phyloP scores from a whole-genome alignment of 495 filamentous ascomycete species.

The Talaromyces liani region DNA sequence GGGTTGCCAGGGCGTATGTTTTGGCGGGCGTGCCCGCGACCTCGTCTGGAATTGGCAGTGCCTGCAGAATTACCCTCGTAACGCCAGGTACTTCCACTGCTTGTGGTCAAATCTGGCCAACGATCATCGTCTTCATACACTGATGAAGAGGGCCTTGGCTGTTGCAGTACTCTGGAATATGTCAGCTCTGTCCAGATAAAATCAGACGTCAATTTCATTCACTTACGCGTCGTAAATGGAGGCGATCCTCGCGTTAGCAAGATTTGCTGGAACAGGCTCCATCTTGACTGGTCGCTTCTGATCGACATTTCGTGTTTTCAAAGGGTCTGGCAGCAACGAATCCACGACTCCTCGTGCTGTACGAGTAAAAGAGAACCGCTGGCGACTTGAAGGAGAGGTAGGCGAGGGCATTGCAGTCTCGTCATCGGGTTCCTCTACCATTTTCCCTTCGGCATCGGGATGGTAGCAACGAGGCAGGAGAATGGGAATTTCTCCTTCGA shows the following conservation, averaged over 20 bases:
- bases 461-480: not conserved
- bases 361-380: constrained; percentile 1
- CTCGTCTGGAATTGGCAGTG: not conserved
- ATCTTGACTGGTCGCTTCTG: not conserved
- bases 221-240: constrained; percentile 4
- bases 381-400: not conserved
- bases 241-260: not conserved
- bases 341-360: constrained; percentile 4
- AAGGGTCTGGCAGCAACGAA: constrained; percentile 3
- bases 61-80: not conserved
- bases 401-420: not conserved
- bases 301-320: not conserved
- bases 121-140: constrained; percentile 2
- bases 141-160: not conserved
- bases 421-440: not conserved
- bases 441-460: not conserved
- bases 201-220: not conserved
- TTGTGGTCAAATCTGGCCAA: constrained; percentile 4
- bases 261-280: not conserved
- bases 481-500: not conserved
- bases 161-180: not conserved
- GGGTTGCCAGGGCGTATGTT: not conserved
- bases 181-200: not conserved
- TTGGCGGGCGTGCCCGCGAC: not conserved
- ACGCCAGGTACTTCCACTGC: not conserved